Base-by-base conservation (phyloP, 768 basidiomycete species). In the Rhodocollybia butyracea region DNA sequence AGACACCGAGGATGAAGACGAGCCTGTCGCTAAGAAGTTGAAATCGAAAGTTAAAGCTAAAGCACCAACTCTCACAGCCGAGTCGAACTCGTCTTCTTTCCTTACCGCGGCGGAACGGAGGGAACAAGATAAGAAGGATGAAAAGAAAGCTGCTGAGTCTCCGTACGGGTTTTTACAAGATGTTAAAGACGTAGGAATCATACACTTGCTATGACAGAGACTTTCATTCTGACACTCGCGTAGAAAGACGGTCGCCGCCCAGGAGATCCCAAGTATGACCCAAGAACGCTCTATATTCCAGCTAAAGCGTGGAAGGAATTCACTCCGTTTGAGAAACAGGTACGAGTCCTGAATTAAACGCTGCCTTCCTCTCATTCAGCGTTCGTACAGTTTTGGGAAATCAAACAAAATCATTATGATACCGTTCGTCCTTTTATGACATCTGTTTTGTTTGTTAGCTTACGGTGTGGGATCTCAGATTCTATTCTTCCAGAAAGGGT, bases 401-500 rank as follows among this genome's bases (percentile, higher is more conserved):
- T 99, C 76, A 99, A 98, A 68, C 93, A 96, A 70, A 88, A 94
- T 64, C 94, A 98, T 66, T 98, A 85, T 66, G 97, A 99, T 70
- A 99, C 97, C 17, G 89, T 90, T 62, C 59, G 68, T 61, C 30
- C 5, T 5, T 32, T 22, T 48, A 30, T 36, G 13, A n/a, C 13
- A 22, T 29, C 30, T 17, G 8, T 45, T n/a, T 2, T 5, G 26
- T 12, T 17, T 19, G 6, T 4, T 1, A 45, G 6, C 5, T 11
- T 24, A 8, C 15, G 26, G n/a, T 22, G n/a, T 29, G 26, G 17
- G 17, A 39, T 4, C 22, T 40, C 29, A 89, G 87, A 80, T 97
- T 40, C 70, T 98, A 45, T 98, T 98, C 77, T 99, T 98, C 73
- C 97, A 99, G 72, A 98, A 99, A 83, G 97, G 97, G 88, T 89